Evolutionary conservation across 2,329 filamentous ascomycete genomes (phyloP), one percentile per base, ranked within the genome.

Genomic region (Ophiosphaerella herpotricha): DNA sequence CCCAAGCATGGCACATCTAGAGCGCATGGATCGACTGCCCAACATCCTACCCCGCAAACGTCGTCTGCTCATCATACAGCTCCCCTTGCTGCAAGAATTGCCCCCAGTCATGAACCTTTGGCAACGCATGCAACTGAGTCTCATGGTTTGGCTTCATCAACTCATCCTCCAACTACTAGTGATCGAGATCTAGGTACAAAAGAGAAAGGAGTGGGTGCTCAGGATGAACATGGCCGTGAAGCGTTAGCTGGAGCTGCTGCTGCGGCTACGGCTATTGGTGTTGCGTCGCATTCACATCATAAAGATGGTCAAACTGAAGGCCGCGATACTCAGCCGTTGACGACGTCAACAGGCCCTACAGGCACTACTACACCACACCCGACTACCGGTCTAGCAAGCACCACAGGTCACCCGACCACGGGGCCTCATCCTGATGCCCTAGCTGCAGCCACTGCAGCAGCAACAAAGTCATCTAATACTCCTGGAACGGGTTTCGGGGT

Each of bases 191-290:
- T 54, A 5, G 56, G 59, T 9, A 66, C 61, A 14, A 58, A 60
- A 39, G 60, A 64, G 24, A 59, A 49, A n/a, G 54, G 56, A 11
- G 44, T 45, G 8, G 53, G 49, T 26, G 41, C 40, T 32, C 47
- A 37, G 12, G 56, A 66, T 32, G 48, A 41, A 1, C 54, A 66
- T 34, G 63, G 65, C 7, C 60, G 63, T 29, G 59, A 63, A 46
- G 63, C 47, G 5, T 50, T 68, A n/a, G 68, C 70, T 34, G 66
- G 62, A 33, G 70, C 68, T 29, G 70, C 63, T 21, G 64, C 60
- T 0, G 46, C 51, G 7, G 60, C 61, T n/a, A 51, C 56, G 34
- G 43, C 45, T 5, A 57, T 68, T 24, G 66, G 63, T 34, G 69
- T 58, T 29, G 63, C 60, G 9, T 36, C 43, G 2, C 48, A 14